These are phyloP conservation scores for Globisporangium nagaii DNA, from an alignment of 352 stramenopile genomes.

Conservation along the genomic window DNA sequence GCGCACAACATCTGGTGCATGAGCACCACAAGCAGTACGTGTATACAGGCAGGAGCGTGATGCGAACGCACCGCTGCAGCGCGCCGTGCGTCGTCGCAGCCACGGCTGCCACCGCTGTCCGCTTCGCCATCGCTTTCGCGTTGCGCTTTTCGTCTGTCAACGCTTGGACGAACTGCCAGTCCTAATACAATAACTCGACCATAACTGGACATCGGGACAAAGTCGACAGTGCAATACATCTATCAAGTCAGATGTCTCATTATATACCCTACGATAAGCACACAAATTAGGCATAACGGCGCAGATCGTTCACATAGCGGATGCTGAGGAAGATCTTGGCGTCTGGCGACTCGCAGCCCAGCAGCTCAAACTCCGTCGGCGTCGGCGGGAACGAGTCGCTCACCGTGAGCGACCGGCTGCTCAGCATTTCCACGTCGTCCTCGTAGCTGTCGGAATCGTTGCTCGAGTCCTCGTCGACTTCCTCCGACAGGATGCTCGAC, in stretches of 20 bases:
- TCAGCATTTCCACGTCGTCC: constrained; percentile 57
- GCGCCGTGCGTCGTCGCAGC: constrained; percentile 45
- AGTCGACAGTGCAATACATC: too few relatives aligned
- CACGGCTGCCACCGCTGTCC: constrained; percentile 15
- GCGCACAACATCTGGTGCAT: not conserved
- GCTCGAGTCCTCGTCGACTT: constrained; percentile 23
- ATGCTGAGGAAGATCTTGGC: constrained; percentile 78
- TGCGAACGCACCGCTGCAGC: constrained; percentile 62
- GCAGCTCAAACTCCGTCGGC: constrained; percentile 41
- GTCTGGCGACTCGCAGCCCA: constrained; percentile 28
- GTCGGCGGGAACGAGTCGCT: constrained; percentile 46
- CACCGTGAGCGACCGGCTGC: constrained; percentile 41
- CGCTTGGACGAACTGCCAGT: too few relatives aligned
- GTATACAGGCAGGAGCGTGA: too few relatives aligned
- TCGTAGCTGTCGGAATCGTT: constrained; percentile 59
- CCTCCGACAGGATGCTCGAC: constrained; percentile 28
- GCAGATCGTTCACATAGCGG: constrained; percentile 86
- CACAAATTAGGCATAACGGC: constrained; percentile 68
- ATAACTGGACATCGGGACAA: too few relatives aligned
- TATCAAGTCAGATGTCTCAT: too few relatives aligned
- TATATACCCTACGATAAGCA: too few relatives aligned
- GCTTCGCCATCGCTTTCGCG: constrained; percentile 11
- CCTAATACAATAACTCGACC: too few relatives aligned
- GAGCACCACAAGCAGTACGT: not conserved
- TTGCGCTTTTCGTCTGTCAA: not conserved